Evolutionary conservation across 2,329 filamentous ascomycete species (phyloP).

Genomic region (Waltergamsia citrina): DNA sequence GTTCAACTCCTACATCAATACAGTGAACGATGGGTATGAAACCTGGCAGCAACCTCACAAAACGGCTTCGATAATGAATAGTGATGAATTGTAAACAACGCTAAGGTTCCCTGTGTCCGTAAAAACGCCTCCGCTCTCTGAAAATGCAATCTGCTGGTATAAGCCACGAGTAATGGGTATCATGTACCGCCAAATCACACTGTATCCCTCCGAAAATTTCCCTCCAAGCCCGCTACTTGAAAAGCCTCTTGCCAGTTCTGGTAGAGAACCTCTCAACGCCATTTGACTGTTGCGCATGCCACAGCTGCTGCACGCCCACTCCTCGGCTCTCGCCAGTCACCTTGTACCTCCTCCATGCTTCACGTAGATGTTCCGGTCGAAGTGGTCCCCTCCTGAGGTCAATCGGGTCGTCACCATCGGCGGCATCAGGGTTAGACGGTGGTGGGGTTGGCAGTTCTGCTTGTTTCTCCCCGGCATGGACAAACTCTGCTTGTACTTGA

Average conservation of each 20-base stretch:
- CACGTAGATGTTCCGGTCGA: conserved; percentile 64
- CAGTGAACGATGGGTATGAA: too few species aligned
- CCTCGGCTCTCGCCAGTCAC: conserved; percentile 52
- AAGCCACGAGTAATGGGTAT: conserved; percentile 1
- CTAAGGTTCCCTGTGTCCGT: neutral
- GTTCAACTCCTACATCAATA: too few species aligned
- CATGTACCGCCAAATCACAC: neutral
- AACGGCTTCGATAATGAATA: too few species aligned
- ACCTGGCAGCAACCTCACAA: too few species aligned
- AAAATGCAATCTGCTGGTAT: neutral
- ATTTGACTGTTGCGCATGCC: conserved; percentile 50
- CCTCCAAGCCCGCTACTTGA: conserved; percentile 41
- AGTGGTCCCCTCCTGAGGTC: conserved; percentile 43
- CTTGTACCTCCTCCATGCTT: conserved; percentile 63
- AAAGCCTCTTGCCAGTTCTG: conserved; percentile 41
- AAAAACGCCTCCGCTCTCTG: too few species aligned
- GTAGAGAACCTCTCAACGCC: conserved; percentile 51
- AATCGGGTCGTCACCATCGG: conserved; percentile 4
- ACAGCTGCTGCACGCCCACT: conserved; percentile 48
- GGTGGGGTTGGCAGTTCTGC: conserved; percentile 36
- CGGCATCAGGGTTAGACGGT: conserved; percentile 8
- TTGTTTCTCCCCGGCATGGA: conserved; percentile 48
- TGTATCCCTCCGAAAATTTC: neutral
- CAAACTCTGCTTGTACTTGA: conserved; percentile 63
- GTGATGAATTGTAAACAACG: neutral